Conservation (phyloP, 106 monocot genomes). For the Triglochin maritima region DNA sequence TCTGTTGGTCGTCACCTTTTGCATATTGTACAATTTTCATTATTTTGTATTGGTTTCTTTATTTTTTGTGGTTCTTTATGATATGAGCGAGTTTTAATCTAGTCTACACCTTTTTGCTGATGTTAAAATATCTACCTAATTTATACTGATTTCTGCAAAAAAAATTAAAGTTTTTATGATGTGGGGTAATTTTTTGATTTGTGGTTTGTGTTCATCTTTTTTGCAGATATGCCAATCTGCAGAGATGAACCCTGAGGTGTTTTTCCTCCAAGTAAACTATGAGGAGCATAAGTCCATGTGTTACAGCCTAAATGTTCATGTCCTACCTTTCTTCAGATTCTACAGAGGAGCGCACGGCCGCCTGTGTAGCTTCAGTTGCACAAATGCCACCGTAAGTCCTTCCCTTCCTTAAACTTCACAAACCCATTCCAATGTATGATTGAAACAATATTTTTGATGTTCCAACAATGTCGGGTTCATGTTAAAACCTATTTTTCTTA, state of each 20-base stretch:
- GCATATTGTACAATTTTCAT: too few relatives aligned
- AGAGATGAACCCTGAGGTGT: constrained; percentile 65
- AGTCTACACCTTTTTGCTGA: too few relatives aligned
- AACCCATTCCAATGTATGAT: too few relatives aligned
- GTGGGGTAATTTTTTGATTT: neutral
- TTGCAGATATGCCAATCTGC: constrained; percentile 84
- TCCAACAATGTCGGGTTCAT: too few relatives aligned
- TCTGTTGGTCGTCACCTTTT: too few relatives aligned
- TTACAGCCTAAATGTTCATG: constrained; percentile 78
- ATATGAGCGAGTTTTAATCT: too few relatives aligned
- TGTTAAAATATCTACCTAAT: neutral
- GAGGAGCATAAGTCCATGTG: constrained; percentile 94
- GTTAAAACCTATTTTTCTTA: too few relatives aligned
- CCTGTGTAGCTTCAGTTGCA: constrained; percentile 96
- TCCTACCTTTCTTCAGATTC: constrained; percentile 95
- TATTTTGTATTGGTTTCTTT: too few relatives aligned
- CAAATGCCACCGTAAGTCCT: constrained; percentile 69
- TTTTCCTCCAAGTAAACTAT: constrained; percentile 78
- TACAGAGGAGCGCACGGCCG: constrained; percentile 88
- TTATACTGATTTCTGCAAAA: neutral
- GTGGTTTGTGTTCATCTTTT: neutral
- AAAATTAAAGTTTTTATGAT: neutral
- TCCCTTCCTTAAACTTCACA: neutral
- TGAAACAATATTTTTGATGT: neutral
- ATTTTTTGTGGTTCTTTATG: too few relatives aligned